Conservation (phyloP, 768 basidiomycete species). For the Cubamyces lactineus region DNA sequence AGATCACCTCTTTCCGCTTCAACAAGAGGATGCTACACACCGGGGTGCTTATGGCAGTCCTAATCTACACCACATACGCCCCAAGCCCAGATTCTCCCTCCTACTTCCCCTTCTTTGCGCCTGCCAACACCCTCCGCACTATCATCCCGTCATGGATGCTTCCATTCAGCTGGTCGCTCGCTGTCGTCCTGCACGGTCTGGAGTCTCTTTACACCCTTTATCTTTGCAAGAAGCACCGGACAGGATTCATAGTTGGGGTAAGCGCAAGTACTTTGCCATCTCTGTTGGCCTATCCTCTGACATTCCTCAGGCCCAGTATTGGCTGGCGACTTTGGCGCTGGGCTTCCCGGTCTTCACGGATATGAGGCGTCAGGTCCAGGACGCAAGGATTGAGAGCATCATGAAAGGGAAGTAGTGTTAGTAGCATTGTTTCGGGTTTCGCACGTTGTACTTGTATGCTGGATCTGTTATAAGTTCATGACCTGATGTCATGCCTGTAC, state of each 20-base stretch:
- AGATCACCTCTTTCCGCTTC: slow-evolving; percentile 58
- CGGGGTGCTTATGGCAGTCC: slow-evolving; percentile 32
- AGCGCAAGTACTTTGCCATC: slow-evolving; percentile 10
- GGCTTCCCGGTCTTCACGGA: slow-evolving; percentile 61
- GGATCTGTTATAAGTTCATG: not conserved
- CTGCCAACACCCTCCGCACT: slow-evolving; percentile 25
- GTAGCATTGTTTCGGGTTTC: not conserved
- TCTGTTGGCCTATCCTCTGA: not conserved
- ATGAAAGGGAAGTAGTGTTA: slow-evolving; percentile 63
- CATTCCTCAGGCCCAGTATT: slow-evolving; percentile 51
- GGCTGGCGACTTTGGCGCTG: slow-evolving; percentile 50
- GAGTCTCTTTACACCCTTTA: slow-evolving; percentile 53
- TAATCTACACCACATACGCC: slow-evolving; percentile 41
- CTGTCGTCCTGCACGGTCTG: slow-evolving; percentile 43
- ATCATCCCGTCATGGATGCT: slow-evolving; percentile 30
- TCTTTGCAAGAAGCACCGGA: slow-evolving; percentile 55
- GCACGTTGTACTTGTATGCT: not conserved
- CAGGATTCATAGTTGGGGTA: slow-evolving; percentile 46
- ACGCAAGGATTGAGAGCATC: slow-evolving; percentile 75
- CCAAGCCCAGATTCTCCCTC: slow-evolving; percentile 25
- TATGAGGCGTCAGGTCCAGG: slow-evolving; percentile 61
- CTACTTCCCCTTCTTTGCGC: slow-evolving; percentile 27
- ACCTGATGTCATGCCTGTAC: no score
- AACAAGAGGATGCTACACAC: slow-evolving; percentile 38
- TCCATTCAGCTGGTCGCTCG: slow-evolving; percentile 38